These are phyloP conservation scores for Rubus parviflorus DNA, from an alignment of 306 rosid species.

Conservation along the genomic window DNA sequence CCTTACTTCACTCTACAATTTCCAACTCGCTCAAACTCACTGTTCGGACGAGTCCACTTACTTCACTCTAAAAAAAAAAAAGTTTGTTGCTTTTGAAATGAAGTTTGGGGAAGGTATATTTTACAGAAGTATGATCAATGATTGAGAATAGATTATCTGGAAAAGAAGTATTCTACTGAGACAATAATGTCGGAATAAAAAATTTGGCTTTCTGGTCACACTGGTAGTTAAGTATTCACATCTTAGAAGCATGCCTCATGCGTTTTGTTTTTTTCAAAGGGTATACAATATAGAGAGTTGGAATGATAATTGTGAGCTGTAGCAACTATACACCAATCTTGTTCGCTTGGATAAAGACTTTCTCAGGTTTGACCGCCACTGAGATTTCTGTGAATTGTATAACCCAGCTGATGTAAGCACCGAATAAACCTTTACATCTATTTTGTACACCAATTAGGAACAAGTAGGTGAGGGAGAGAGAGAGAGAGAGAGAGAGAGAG, in stretches of 20 bases:
- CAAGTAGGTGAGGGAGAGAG: slow-evolving; percentile 34
- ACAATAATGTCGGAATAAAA: slow-evolving; percentile 17
- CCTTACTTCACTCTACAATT: slow-evolving; percentile 1
- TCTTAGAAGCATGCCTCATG: neutral
- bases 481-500: slow-evolving; percentile 22
- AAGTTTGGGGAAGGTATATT: no score
- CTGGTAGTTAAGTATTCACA: slow-evolving; percentile 26
- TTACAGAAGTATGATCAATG: neutral
- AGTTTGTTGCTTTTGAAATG: neutral
- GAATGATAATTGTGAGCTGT: slow-evolving; percentile 23
- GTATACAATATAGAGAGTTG: slow-evolving; percentile 19
- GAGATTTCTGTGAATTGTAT: slow-evolving; percentile 29
- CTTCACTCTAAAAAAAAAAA: no score
- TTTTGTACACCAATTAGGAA: slow-evolving; percentile 37
- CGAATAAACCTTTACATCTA: slow-evolving; percentile 31
- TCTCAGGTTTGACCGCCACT: slow-evolving; percentile 13
- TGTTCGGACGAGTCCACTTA: slow-evolving; percentile 1
- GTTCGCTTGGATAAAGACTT: slow-evolving; percentile 20
- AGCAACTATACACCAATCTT: slow-evolving; percentile 15
- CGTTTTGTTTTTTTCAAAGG: neutral
- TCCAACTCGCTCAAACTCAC: slow-evolving; percentile 14
- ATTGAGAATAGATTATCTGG: neutral
- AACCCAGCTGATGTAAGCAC: slow-evolving; percentile 31
- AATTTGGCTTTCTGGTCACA: slow-evolving; percentile 22
- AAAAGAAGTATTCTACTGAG: neutral